Evolutionary conservation across 345 rosid genomes (phyloP).

Genomic region (Capsella bursapastoris): DNA sequence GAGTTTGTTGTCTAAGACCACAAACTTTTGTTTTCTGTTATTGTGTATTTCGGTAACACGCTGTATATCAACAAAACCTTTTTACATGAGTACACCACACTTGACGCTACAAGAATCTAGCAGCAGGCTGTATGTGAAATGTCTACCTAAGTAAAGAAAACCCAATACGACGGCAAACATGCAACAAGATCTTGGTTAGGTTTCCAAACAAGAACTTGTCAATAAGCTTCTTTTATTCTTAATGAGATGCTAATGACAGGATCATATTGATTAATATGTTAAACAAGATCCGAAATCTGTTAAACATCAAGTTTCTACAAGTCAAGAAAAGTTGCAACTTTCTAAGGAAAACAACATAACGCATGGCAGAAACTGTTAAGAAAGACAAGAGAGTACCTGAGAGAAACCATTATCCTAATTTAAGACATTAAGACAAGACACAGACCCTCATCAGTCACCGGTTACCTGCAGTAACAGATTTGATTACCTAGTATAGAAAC

Average conservation of each 20-base stretch:
- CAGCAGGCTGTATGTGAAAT: constrained; percentile 25
- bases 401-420: constrained; percentile 6
- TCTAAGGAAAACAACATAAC: neutral
- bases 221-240: constrained; percentile 2
- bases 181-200: constrained; percentile 5
- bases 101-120: neutral
- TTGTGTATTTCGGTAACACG: constrained; percentile 28
- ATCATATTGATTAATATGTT: constrained; percentile 2
- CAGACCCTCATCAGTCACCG: neutral
- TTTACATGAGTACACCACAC: constrained; percentile 14
- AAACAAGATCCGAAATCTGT: neutral
- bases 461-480: constrained; percentile 10
- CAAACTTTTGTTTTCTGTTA: constrained; percentile 12
- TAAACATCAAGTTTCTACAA: neutral
- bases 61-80: constrained; percentile 23
- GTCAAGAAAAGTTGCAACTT: neutral
- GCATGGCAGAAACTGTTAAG: neutral
- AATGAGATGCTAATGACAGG: neutral
- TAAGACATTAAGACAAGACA: neutral
- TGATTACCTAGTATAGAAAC: neutral
- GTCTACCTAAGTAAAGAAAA: constrained; percentile 21
- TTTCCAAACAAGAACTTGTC: neutral
- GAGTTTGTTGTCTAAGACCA: constrained; percentile 24
- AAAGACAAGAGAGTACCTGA: constrained; percentile 23
- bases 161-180: constrained; percentile 1